These are phyloP conservation scores for Leccinum boreale DNA, from an alignment of 768 basidiomycete species.

Conservation along the genomic window DNA sequence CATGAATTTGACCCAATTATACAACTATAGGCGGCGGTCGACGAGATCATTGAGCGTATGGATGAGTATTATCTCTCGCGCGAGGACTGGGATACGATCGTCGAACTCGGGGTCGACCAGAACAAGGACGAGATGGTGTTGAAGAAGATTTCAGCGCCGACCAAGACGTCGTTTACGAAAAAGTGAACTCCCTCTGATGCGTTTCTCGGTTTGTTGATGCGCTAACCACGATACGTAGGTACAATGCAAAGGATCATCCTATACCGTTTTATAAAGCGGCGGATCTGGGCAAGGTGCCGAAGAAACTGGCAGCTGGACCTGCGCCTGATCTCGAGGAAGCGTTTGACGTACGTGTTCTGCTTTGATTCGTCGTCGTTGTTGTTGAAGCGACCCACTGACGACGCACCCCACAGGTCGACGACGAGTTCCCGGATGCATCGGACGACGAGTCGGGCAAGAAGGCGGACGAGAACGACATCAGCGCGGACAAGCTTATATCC, in stretches of 20 bases:
- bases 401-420: slow-evolving; percentile 39
- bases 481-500: slow-evolving; percentile 60
- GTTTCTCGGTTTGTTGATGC: too few species aligned
- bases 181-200: slow-evolving; percentile 44
- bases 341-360: slow-evolving; percentile 59
- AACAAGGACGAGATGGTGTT: slow-evolving; percentile 69
- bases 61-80: slow-evolving; percentile 91
- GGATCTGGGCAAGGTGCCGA: slow-evolving; percentile 74
- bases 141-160: slow-evolving; percentile 79
- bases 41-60: slow-evolving; percentile 83
- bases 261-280: slow-evolving; percentile 91
- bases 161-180: slow-evolving; percentile 82
- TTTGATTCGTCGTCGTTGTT: neutral
- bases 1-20: neutral
- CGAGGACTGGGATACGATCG: slow-evolving; percentile 95
- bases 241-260: slow-evolving; percentile 87
- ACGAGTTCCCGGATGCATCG: slow-evolving; percentile 42
- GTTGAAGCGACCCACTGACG: neutral
- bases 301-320: slow-evolving; percentile 73
- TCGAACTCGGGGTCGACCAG: slow-evolving; percentile 88
- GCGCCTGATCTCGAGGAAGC: slow-evolving; percentile 92
- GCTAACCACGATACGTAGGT: slow-evolving; percentile 44
- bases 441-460: slow-evolving; percentile 44
- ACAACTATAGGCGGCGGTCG: slow-evolving; percentile 47
- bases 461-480: slow-evolving; percentile 38